phyloP scores from a whole-genome alignment of 1,284 basidiomycete genomes.

The Rhodotorula sp. region DNA sequence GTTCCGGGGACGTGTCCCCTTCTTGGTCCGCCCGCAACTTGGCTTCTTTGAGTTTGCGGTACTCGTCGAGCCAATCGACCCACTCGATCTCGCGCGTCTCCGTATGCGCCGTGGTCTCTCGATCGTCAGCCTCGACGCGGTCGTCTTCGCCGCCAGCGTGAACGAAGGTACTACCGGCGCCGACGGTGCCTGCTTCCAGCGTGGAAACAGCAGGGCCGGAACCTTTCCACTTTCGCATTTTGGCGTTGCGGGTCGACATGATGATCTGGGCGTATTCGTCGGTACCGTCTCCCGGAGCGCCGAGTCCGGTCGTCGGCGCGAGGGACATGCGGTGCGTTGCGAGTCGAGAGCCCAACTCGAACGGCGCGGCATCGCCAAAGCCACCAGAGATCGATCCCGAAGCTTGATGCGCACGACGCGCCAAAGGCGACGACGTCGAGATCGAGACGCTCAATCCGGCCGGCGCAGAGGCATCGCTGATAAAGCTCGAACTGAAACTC shows the following conservation, averaged over 20 bases:
- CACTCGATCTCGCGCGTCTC: constrained; percentile 54
- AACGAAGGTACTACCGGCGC: constrained; percentile 12
- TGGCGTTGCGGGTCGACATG: constrained; percentile 56
- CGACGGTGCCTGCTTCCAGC: constrained; percentile 13
- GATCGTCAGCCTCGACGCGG: constrained; percentile 22
- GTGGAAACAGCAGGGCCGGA: constrained; percentile 14
- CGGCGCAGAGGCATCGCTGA: background rate
- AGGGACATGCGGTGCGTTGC: constrained; percentile 28
- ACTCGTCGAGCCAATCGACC: constrained; percentile 61
- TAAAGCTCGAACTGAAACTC: too few relatives aligned
- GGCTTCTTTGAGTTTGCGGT: constrained; percentile 57
- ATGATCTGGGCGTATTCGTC: constrained; percentile 59
- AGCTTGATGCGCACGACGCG: background rate
- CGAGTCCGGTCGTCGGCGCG: constrained; percentile 11
- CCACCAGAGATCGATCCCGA: background rate
- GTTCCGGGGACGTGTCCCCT: background rate
- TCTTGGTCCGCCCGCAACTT: constrained; percentile 53
- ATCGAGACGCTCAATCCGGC: background rate
- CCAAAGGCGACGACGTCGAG: background rate
- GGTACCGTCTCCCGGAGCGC: constrained; percentile 11
- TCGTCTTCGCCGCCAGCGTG: constrained; percentile 16
- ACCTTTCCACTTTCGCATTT: constrained; percentile 56
- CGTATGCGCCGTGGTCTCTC: background rate
- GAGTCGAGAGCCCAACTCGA: background rate
- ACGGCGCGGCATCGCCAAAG: background rate